phyloP scores from a whole-genome alignment of 176 grass and related monocot species.

The Alopecurus myosuroides region DNA sequence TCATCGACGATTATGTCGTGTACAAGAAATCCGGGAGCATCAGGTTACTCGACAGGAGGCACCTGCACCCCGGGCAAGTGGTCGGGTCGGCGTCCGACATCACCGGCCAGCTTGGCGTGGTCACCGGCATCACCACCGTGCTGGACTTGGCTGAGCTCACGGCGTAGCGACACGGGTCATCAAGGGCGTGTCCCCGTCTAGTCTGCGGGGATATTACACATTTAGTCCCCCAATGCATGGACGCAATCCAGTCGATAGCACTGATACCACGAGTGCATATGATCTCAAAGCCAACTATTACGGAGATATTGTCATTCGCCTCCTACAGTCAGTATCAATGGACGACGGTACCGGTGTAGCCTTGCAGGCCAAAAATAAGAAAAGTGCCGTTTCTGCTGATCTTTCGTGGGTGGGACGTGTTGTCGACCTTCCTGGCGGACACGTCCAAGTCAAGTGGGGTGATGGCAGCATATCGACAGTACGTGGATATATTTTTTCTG shows the following conservation, averaged over 20 bases:
- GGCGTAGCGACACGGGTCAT: neutral
- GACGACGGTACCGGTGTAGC: neutral
- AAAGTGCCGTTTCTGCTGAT: neutral
- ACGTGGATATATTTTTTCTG: too few relatives aligned
- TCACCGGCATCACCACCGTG: neutral
- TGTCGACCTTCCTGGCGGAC: neutral
- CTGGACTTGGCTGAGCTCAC: neutral
- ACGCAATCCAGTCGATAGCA: neutral
- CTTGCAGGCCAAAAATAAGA: too few relatives aligned
- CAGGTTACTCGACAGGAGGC: neutral
- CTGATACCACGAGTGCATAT: neutral
- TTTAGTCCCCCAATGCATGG: too few relatives aligned
- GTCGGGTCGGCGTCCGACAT: neutral
- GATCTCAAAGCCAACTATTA: neutral
- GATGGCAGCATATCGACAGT: neutral
- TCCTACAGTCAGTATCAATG: neutral
- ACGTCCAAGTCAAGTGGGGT: neutral
- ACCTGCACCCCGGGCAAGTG: neutral
- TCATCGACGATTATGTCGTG: neutral
- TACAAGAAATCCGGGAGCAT: neutral
- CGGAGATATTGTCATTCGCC: neutral
- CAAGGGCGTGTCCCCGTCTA: neutral
- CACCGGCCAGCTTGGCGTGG: too few relatives aligned
- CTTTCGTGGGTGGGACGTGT: neutral
- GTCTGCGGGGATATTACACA: neutral